Base-by-base conservation (phyloP, 192 early-diverging fungal species). In the Lobosporangium transversale region DNA sequence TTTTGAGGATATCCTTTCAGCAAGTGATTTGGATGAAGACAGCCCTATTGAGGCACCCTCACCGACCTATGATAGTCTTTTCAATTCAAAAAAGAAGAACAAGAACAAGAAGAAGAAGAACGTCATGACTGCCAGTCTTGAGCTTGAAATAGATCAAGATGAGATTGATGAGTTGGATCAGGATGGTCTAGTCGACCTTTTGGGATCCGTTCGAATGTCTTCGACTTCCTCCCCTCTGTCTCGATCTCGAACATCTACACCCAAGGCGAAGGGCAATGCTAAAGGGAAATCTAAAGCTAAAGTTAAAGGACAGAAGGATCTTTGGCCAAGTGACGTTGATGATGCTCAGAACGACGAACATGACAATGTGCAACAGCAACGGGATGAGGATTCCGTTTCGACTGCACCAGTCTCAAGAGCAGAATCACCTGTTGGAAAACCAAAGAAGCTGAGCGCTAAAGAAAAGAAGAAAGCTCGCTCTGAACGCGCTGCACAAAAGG, bases 51-150 rank as follows among this genome's bases (percentile, higher is more conserved):
- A 62, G 27, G 37, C 51, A 14, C 18, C 56, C 57, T 29, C 78
- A 53, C 53, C 69, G 10, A 33, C 63, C 7, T 61, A 58, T 30
- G 24, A 66, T 29, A 26, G 59, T 23, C 63, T 71, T 23, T 58
- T 71, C 31, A 80, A 67, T 36, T 59, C 74, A 26, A 70, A 57
- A 30, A 78, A 79, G 55, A 86, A 79, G 73, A 89, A 81, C 74
- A 84, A 81, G 49, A 86, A 82, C 58, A 87, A 83, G 57, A 83
- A 76, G 53, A 86, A 82, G 59, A 87, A 83, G 57, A 83, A 76
- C 36, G 73, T 76, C 30, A 76, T 76, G 73, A 57, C 64, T 2
- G 50, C 53, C n/a, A 53, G 37, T 3, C 45, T 55, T 11, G 71
- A 54, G 15, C 45, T 55, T 11, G 71, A 54, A 18, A 43, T 75